These are phyloP conservation scores for Schoenoplectus tabernaemontani DNA, from an alignment of 202 grass and related monocot genomes.

Conservation along the genomic window DNA sequence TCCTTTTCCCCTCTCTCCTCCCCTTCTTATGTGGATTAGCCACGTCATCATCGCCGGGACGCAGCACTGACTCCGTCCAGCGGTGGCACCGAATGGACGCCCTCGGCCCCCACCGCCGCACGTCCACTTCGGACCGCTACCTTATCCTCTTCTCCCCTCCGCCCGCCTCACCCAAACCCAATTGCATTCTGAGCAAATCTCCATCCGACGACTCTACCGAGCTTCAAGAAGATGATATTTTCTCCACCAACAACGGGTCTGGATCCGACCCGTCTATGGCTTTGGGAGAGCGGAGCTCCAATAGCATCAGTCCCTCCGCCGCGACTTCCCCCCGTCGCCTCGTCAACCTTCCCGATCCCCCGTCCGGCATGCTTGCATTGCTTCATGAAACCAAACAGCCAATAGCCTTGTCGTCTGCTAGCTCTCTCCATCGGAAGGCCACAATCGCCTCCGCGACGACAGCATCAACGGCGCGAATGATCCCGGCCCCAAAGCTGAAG, in stretches of 20 bases:
- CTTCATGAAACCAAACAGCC: neutral
- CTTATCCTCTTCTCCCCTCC: slow-evolving; percentile 42
- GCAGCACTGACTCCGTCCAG: slow-evolving; percentile 38
- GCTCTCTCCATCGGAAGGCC: slow-evolving; percentile 26
- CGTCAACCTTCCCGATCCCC: neutral
- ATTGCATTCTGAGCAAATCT: slow-evolving; percentile 5
- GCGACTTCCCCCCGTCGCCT: neutral
- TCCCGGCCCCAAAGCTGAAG: slow-evolving; percentile 21
- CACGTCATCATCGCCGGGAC: slow-evolving; percentile 29
- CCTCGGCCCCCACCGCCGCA: slow-evolving; percentile 5
- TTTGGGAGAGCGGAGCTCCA: neutral
- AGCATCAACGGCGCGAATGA: slow-evolving; percentile 32
- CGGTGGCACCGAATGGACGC: neutral
- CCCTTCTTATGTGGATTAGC: slow-evolving; percentile 36
- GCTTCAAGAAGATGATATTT: slow-evolving; percentile 44
- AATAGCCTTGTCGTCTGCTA: neutral
- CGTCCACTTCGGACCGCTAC: slow-evolving; percentile 33
- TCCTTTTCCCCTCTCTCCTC: slow-evolving; percentile 16
- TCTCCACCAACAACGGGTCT: slow-evolving; percentile 31
- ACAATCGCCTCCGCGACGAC: slow-evolving; percentile 36
- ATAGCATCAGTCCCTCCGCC: neutral
- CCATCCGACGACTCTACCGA: slow-evolving; percentile 44
- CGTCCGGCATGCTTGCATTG: slow-evolving; percentile 5
- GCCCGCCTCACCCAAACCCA: slow-evolving; percentile 19
- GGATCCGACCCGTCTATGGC: neutral